Percentiles rank a stretch among this genome's conserved stretches.
phyloP scores from a whole-genome alignment of 148 eudicot genomes.

The Amaranthus palmeri region DNA sequence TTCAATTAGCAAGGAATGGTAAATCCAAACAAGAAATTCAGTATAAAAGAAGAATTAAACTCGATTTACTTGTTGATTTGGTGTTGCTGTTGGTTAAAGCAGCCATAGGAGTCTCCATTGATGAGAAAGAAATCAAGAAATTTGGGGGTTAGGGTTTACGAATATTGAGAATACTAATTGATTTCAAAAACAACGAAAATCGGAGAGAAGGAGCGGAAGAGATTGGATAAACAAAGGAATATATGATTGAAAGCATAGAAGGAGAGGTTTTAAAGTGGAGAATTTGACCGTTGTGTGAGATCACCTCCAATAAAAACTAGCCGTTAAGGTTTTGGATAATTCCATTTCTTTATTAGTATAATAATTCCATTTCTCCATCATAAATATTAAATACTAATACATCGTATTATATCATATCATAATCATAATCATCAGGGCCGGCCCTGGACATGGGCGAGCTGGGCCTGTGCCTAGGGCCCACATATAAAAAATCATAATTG shows the following conservation, averaged over 20 bases:
- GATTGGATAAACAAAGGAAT: not conserved
- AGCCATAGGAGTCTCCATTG: conserved; percentile 72
- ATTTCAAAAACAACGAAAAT: conserved; percentile 11
- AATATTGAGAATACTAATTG: not conserved
- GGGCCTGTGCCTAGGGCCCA: too few relatives aligned
- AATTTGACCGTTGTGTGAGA: conserved; percentile 30
- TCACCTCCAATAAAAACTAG: conserved; percentile 23
- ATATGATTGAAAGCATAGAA: not conserved
- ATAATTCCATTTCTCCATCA: too few relatives aligned
- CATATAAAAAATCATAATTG: too few relatives aligned
- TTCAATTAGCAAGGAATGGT: not conserved
- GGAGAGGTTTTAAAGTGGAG: conserved; percentile 12
- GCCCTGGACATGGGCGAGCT: too few relatives aligned
- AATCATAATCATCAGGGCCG: too few relatives aligned
- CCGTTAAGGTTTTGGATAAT: conserved; percentile 27
- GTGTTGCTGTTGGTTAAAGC: conserved; percentile 6
- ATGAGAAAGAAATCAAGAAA: not conserved
- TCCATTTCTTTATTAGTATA: too few relatives aligned
- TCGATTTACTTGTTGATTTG: conserved; percentile 21
- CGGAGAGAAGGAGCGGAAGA: not conserved
- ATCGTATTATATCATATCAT: too few relatives aligned
- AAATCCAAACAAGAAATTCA: not conserved
- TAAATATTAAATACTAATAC: too few relatives aligned
- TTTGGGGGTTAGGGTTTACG: not conserved
- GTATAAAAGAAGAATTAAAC: not conserved